Base-by-base conservation (phyloP, 768 basidiomycete species). In the Mycena pura region DNA sequence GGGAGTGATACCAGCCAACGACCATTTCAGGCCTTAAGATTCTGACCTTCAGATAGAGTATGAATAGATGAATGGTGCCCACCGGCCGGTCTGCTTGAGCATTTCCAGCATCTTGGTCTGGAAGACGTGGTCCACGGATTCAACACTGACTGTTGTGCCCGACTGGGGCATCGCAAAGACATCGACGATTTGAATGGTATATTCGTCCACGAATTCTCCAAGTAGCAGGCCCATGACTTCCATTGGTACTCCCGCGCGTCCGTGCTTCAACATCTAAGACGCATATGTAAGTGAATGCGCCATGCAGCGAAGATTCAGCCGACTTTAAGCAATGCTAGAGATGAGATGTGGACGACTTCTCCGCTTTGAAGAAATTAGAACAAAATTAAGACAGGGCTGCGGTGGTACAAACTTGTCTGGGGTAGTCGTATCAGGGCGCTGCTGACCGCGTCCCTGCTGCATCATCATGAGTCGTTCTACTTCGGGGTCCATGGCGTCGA, bases 1-100 rank as follows among this genome's bases (percentile, higher is more conserved):
- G 97, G 36, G 97, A 99, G 77, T 99, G 97, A 72, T 99, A 99
- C 97, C 97, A 99, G 4, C 97, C 97, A 1, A 99, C 97, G 6
- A 99, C 97, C 88, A 91, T 93, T 80, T 99, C 97, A 29, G 96
- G 93, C 68, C 96, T 89, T 15, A 28, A 6, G 31, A 14, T 17
- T 24, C 10, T 49, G 46, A 51, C 47, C 31, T 25, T 66, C 44
- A 57, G 31, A 39, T 47, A 67, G 47, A 24, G 31, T 46, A 50
- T 56, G 40, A 50, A 54, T 29, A 67, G 64, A 53, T 64, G 41
- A 49, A 62, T 58, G 46, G 44, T 40, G 75, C 89, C 72, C 68
- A 94, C 95, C 96, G 80, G 63, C 97, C 97, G 0, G 97, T 99
- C 80, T 99, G 97, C 78, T 99, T 99, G 69, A 99, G 77, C 96